phyloP scores from a whole-genome alignment of 768 basidiomycete species.

The Baorangia bicolor region DNA sequence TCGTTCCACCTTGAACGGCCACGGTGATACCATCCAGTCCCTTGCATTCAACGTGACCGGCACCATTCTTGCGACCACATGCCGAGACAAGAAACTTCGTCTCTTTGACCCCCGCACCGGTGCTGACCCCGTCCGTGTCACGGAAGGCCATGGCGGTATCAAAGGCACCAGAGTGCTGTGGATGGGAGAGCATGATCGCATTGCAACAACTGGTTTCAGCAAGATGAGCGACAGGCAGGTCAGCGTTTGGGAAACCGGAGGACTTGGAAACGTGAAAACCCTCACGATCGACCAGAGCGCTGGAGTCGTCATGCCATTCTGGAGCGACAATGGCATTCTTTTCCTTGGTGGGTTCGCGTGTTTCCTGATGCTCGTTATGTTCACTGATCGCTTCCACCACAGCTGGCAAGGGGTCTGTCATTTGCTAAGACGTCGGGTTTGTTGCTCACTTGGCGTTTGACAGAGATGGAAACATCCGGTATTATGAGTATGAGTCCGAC shows the following conservation, averaged over 20 bases:
- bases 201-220: constrained; percentile 96
- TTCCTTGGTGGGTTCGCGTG: constrained; percentile 61
- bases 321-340: constrained; percentile 89
- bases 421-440: not conserved
- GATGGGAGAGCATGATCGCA: constrained; percentile 86
- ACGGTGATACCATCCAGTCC: constrained; percentile 86
- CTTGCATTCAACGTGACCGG: constrained; percentile 82
- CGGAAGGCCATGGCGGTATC: constrained; percentile 90
- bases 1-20: constrained; percentile 61
- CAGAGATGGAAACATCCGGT: constrained; percentile 97
- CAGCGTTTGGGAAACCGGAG: constrained; percentile 83
- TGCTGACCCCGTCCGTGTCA: constrained; percentile 73
- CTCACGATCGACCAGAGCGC: constrained; percentile 83
- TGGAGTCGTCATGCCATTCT: constrained; percentile 97
- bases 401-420: constrained; percentile 86
- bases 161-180: constrained; percentile 88
- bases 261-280: constrained; percentile 74
- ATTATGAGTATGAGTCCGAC: constrained; percentile 93
- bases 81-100: constrained; percentile 87
- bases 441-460: constrained; percentile 4
- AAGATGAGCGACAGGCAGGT: constrained; percentile 95
- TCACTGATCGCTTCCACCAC: not conserved
- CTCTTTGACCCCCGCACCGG: constrained; percentile 89
- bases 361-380: not conserved
- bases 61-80: constrained; percentile 82